These are phyloP conservation scores for Infundibulicybe gibba DNA, from an alignment of 768 basidiomycete genomes.

Conservation along the genomic window DNA sequence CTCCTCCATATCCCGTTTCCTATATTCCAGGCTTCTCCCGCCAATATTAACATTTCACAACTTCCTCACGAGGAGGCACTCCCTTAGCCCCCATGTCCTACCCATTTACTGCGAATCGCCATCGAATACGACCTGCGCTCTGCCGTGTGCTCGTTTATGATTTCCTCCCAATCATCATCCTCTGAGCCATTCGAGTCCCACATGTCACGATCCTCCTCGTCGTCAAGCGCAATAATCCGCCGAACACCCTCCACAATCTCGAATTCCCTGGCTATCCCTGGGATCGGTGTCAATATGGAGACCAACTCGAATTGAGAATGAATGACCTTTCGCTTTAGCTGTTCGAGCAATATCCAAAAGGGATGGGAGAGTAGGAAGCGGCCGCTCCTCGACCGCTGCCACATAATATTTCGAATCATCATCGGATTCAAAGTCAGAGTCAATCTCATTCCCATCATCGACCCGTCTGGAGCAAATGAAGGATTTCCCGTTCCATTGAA, in stretches of 20 bases:
- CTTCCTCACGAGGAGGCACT: too few species aligned
- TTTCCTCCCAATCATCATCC: slow-evolving; percentile 7
- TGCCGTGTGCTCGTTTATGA: too few species aligned
- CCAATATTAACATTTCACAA: too few species aligned
- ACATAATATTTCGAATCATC: neutral
- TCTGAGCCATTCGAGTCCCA: neutral
- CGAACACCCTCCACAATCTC: slow-evolving; percentile 7
- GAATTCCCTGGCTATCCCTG: slow-evolving; percentile 9
- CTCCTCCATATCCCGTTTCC: too few species aligned
- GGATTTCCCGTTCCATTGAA: slow-evolving; percentile 5
- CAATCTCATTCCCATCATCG: too few species aligned
- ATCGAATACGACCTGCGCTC: too few species aligned
- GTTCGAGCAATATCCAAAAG: slow-evolving; percentile 11
- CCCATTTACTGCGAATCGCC: too few species aligned
- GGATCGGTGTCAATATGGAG: neutral
- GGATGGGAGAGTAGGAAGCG: neutral
- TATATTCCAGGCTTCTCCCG: too few species aligned
- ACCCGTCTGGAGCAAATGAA: slow-evolving; percentile 1
- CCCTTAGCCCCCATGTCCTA: too few species aligned
- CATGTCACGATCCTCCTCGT: slow-evolving; percentile 1
- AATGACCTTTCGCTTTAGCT: slow-evolving; percentile 8
- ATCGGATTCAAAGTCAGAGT: too few species aligned
- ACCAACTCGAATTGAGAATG: neutral
- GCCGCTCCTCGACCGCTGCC: neutral
- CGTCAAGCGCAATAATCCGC: slow-evolving; percentile 5